Conservation (phyloP, 257 asterid species). For the Nicotiana noctiflora region DNA sequence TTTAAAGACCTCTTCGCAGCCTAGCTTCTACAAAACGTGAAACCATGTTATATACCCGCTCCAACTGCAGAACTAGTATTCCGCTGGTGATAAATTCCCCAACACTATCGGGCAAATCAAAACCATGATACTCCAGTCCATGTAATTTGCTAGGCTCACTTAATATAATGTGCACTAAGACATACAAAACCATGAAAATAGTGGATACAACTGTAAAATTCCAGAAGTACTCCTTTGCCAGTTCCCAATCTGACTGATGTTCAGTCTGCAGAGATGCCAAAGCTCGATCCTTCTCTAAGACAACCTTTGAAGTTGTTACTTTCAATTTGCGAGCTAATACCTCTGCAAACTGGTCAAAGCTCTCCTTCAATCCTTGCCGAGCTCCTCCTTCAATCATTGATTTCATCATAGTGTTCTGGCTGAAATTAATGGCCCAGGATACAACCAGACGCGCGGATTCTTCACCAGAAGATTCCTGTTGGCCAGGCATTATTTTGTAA, state of each 20-base stretch:
- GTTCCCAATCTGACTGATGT: conserved; percentile 45
- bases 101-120: conserved; percentile 82
- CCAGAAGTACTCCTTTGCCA: conserved; percentile 52
- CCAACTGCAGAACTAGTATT: conserved; percentile 50
- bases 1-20: conserved; percentile 46
- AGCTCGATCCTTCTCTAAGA: conserved; percentile 44
- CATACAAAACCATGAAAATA: conserved; percentile 41
- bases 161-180: conserved; percentile 49
- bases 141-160: conserved; percentile 34
- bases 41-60: conserved; percentile 61
- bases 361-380: conserved; percentile 75
- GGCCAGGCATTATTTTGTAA: conserved; percentile 62
- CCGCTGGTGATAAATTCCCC: conserved; percentile 71
- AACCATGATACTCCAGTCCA: conserved; percentile 67
- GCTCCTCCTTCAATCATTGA: conserved; percentile 77
- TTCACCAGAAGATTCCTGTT: conserved; percentile 34
- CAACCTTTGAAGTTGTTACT: conserved; percentile 27
- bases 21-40: conserved; percentile 72
- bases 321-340: conserved; percentile 41
- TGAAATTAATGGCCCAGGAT: conserved; percentile 72
- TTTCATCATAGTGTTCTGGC: conserved; percentile 71
- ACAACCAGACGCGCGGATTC: conserved; percentile 56
- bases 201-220: conserved; percentile 59
- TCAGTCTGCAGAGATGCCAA: conserved; percentile 46
- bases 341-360: conserved; percentile 53